Evolutionary conservation across 371 early-diverging fungal species (phyloP).

Genomic region (Mortierella sp.): DNA sequence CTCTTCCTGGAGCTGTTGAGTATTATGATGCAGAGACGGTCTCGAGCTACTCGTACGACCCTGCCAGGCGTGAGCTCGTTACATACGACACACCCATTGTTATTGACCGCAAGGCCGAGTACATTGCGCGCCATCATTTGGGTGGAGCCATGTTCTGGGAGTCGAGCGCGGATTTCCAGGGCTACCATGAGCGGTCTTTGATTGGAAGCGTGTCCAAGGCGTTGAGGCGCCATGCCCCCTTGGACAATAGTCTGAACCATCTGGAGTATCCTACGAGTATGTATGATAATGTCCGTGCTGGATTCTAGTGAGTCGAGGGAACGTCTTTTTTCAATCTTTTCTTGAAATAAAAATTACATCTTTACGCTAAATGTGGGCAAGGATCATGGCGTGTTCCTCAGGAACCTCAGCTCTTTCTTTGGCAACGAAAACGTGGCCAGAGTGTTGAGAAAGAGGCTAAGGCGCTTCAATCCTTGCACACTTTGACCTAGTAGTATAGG

Average conservation of each 20-base stretch:
- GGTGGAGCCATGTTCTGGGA: constrained; percentile 94
- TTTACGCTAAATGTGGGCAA: too few species aligned
- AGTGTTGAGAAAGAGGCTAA: too few species aligned
- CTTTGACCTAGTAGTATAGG: too few species aligned
- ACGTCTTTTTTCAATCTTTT: background rate
- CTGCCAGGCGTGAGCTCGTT: constrained; percentile 72
- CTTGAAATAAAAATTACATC: too few species aligned
- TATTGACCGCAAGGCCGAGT: constrained; percentile 81
- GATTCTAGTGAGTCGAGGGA: constrained; percentile 36
- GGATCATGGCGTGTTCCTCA: too few species aligned
- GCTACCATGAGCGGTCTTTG: constrained; percentile 62
- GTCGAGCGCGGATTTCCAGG: constrained; percentile 72
- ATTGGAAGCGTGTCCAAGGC: constrained; percentile 54
- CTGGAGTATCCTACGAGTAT: constrained; percentile 63
- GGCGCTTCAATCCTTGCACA: too few species aligned
- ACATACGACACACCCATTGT: constrained; percentile 85
- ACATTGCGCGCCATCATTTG: constrained; percentile 72
- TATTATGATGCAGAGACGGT: constrained; percentile 77
- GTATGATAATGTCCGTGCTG: constrained; percentile 66
- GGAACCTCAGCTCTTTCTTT: too few species aligned
- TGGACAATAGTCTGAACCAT: constrained; percentile 64
- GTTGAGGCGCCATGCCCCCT: constrained; percentile 47
- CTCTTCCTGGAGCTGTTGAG: constrained; percentile 72
- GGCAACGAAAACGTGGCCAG: too few species aligned
- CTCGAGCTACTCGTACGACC: constrained; percentile 85